Base-by-base conservation (phyloP, 192 early-diverging fungal species). In the Coemansia sp. region DNA sequence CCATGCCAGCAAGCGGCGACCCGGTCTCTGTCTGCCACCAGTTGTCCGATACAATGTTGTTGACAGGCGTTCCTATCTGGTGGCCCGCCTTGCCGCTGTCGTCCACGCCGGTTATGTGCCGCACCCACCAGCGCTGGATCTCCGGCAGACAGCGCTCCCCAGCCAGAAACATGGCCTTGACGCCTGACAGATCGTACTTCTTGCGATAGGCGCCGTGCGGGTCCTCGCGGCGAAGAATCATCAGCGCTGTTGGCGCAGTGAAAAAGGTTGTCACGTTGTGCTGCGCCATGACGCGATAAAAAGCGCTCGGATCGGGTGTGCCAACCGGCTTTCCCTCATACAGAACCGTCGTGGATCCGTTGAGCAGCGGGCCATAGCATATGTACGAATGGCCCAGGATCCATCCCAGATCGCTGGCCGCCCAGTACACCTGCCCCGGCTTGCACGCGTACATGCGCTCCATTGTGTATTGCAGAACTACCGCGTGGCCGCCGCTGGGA, bases 251-350 rank as follows among this genome's bases (percentile, higher is more conserved):
- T 8, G 94, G 94, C 0, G 94, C 94, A 20, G 91, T 91, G 67
- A 90, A 90, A 59, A 94, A 87, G 0, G 85, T 85, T 2, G 84
- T 89, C 39, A 91, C 91, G 7, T 87, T 84, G 77, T 96, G 91
- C 65, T 95, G 85, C 22, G 87, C 69, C 25, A 95, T 76, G 38
- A 95, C 71, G n/a, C 91, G 72, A 85, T 91, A 96, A 64, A 93
- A 89, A 10, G 88, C 84, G 20, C 90, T 90, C 0, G 93, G 90
- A 53, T 93, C 91, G 0, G 92, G 92, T 12, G 90, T 90, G 4
- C 86, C 87, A 6, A 91, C 84, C 10, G 95, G 95, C 75, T 94
- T 95, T 42, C 93, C 93, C 64, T 96, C 95, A 65, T 89, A 95
- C n/a, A 94, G 68, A 2, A 96, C 83, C 6, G 91, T 92, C 2